phyloP scores from a whole-genome alignment of 148 eudicot genomes.

The Chenopodium suecicum region DNA sequence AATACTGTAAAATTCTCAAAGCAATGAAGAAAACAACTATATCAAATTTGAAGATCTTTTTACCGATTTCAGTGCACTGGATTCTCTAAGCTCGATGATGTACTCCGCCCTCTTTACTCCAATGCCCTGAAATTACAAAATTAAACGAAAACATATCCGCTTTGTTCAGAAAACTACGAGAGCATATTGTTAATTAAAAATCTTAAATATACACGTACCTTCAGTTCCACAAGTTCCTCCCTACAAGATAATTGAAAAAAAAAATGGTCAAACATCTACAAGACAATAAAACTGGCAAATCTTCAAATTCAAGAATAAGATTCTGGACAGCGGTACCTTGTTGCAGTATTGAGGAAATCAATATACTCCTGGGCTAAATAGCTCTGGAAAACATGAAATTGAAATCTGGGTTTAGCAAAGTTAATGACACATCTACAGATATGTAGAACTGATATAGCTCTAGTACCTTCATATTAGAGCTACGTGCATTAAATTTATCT shows the following conservation, averaged over 20 bases:
- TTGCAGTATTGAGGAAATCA: conserved; percentile 75
- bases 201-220: conserved; percentile 40
- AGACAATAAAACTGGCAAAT: not conserved
- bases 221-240: conserved; percentile 77
- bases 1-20: not conserved
- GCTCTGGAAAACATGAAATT: conserved; percentile 37
- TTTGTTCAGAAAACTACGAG: not conserved
- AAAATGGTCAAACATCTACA: conserved; percentile 15
- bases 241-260: conserved; percentile 31
- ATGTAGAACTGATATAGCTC: not conserved
- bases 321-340: conserved; percentile 41
- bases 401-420: not conserved
- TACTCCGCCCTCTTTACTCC: conserved; percentile 80
- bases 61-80: conserved; percentile 79
- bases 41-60: conserved; percentile 14
- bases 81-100: conserved; percentile 73
- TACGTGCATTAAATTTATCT: conserved; percentile 52
- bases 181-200: not conserved
- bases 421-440: not conserved
- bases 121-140: conserved; percentile 61
- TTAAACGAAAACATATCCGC: not conserved
- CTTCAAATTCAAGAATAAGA: not conserved
- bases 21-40: not conserved
- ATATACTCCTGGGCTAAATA: conserved; percentile 70
- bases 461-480: conserved; percentile 76